A percentile compares a stretch with the other conserved stretches of the same genome.
Evolutionary conservation across 352 stramenopile species (phyloP).

Genomic region (Aphanomyces euteiches): DNA sequence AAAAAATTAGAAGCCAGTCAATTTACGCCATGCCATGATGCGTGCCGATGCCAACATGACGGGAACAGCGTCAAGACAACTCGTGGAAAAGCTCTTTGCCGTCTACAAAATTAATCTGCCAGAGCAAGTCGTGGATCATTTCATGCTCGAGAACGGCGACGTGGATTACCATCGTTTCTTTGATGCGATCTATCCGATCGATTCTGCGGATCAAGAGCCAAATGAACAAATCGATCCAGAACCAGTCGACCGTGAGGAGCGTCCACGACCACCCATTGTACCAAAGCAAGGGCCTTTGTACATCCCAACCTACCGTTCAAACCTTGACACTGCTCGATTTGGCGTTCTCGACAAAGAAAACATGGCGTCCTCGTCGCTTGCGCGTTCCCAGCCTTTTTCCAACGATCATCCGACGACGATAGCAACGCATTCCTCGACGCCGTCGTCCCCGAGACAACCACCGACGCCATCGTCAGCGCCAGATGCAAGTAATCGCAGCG

Average conservation of each 20-base stretch:
- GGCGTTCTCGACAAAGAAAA: background rate
- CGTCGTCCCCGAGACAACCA: too few species aligned
- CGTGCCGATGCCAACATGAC: background rate
- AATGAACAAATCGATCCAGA: background rate
- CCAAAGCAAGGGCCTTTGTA: slow-evolving; percentile 24
- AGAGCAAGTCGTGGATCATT: background rate
- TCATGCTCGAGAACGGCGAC: slow-evolving; percentile 4
- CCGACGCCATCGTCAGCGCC: too few species aligned
- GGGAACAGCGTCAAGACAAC: background rate
- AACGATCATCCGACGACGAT: background rate
- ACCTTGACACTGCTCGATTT: slow-evolving; percentile 28
- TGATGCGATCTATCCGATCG: slow-evolving; percentile 16
- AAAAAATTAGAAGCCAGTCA: slow-evolving; percentile 18
- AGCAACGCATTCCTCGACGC: too few species aligned
- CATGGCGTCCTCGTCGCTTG: too few species aligned
- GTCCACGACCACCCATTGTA: background rate
- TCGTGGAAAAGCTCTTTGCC: slow-evolving; percentile 5
- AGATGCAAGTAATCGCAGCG: too few species aligned
- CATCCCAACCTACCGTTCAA: slow-evolving; percentile 20
- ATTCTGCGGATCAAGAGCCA: background rate
- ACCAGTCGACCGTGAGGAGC: background rate
- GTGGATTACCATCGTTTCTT: slow-evolving; percentile 29
- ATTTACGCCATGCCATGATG: slow-evolving; percentile 15
- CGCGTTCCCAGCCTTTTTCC: background rate
- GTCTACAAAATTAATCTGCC: slow-evolving; percentile 17